These are phyloP conservation scores for Rhizophagus clarus DNA, from an alignment of 192 early-diverging fungal species.

Conservation along the genomic window DNA sequence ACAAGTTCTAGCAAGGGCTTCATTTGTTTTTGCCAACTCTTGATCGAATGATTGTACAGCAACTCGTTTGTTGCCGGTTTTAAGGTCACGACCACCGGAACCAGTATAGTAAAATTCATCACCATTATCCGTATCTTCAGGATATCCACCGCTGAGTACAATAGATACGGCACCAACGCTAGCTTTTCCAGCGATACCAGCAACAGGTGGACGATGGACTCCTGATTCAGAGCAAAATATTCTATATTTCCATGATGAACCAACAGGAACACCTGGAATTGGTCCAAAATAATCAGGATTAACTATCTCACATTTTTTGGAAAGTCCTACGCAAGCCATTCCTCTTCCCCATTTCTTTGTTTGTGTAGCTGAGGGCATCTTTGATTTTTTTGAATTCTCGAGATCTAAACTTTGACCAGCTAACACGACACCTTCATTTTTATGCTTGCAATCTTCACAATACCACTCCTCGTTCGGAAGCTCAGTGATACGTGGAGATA, in stretches of 20 bases:
- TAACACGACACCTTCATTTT: conserved; percentile 38
- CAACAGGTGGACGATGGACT: conserved; percentile 64
- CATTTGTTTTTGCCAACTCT: conserved; percentile 58
- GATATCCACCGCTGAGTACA: conserved; percentile 64
- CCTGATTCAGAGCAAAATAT: conserved; percentile 53
- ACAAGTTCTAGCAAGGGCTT: conserved; percentile 60
- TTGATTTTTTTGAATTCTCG: conserved; percentile 40
- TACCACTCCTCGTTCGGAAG: conserved; percentile 56
- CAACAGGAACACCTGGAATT: conserved; percentile 64
- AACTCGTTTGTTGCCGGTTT: conserved; percentile 54
- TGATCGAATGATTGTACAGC: conserved; percentile 60
- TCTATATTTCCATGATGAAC: conserved; percentile 56
- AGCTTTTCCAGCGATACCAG: conserved; percentile 61
- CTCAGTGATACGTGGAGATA: conserved; percentile 40
- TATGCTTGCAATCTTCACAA: conserved; percentile 50
- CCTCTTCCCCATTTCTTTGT: conserved; percentile 60
- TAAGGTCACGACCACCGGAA: conserved; percentile 57
- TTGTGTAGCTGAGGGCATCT: conserved; percentile 56
- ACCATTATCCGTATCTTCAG: conserved; percentile 67
- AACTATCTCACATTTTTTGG: conserved; percentile 35
- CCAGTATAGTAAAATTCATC: conserved; percentile 71
- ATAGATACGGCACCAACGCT: conserved; percentile 59
- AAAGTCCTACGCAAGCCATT: conserved; percentile 51
- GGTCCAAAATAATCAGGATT: conserved; percentile 38
- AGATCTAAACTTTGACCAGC: conserved; percentile 48